A percentile compares a stretch with the other conserved stretches of the same genome.
These are phyloP conservation scores for Talaromyces nanjingensis DNA, from an alignment of 495 filamentous ascomycete species.

Conservation along the genomic window DNA sequence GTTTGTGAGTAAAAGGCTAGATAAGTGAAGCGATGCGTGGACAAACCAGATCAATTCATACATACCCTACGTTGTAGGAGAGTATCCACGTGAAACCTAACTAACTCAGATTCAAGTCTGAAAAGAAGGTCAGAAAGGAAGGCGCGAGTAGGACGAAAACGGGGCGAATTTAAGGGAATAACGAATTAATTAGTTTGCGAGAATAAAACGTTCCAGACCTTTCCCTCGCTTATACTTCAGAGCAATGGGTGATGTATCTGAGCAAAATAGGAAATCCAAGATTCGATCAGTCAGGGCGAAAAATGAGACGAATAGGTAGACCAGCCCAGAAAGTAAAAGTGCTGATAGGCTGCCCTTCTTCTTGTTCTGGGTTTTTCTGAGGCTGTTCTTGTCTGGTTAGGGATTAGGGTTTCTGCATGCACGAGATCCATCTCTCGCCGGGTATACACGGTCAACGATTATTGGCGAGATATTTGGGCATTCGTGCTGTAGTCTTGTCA, in stretches of 20 bases:
- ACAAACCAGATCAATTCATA: background rate
- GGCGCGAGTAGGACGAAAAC: background rate
- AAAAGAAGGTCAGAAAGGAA: background rate
- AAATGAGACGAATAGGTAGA: background rate
- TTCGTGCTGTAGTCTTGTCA: slow-evolving; percentile 1
- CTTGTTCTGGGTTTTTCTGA: background rate
- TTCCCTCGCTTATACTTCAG: background rate
- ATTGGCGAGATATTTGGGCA: slow-evolving; percentile 7
- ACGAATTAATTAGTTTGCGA: background rate
- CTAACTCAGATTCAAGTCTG: background rate
- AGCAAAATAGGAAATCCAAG: background rate
- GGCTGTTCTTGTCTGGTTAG: background rate
- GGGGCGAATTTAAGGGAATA: background rate
- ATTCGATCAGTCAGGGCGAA: background rate
- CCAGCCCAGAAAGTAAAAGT: background rate
- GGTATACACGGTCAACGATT: background rate
- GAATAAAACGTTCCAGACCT: background rate
- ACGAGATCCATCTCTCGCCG: background rate
- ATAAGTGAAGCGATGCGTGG: background rate
- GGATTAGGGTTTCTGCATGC: slow-evolving; percentile 4
- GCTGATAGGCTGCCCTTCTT: slow-evolving; percentile 11
- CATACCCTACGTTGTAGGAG: too few species aligned
- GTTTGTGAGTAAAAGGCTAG: background rate
- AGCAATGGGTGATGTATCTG: background rate
- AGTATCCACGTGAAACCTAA: background rate